Evolutionary conservation across 179 eudicot genomes (phyloP).

Genomic region (Silene noctiflora): DNA sequence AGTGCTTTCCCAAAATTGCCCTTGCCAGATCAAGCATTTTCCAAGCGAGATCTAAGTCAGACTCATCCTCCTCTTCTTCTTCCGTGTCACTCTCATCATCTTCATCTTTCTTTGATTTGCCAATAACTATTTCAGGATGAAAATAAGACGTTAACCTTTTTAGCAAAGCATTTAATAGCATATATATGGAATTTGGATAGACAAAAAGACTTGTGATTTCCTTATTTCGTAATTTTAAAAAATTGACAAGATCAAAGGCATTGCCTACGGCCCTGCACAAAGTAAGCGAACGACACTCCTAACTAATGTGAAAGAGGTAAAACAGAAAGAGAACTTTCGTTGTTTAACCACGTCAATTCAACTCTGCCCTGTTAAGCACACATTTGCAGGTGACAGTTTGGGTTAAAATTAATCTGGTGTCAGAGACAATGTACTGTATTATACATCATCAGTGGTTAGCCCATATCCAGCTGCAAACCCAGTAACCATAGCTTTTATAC

Average conservation of each 20-base stretch:
- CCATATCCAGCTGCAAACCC: background rate
- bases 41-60: constrained; percentile 97
- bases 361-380: background rate
- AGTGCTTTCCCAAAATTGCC: constrained; percentile 78
- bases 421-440: background rate
- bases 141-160: background rate
- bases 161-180: background rate
- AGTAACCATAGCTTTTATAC: background rate
- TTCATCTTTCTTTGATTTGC: constrained; percentile 41
- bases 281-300: background rate
- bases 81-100: constrained; percentile 68
- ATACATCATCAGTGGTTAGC: too few relatives aligned
- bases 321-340: background rate
- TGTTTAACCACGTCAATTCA: background rate
- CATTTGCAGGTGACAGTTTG: background rate
- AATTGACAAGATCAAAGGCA: background rate
- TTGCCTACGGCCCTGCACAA: background rate
- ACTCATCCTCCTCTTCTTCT: constrained; percentile 88
- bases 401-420: background rate
- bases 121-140: constrained; percentile 30
- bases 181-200: background rate
- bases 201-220: background rate
- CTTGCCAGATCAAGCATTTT: constrained; percentile 97
- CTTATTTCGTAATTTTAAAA: background rate
- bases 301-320: background rate